phyloP scores from a whole-genome alignment of 106 monocot genomes.

The Acorus calamus region DNA sequence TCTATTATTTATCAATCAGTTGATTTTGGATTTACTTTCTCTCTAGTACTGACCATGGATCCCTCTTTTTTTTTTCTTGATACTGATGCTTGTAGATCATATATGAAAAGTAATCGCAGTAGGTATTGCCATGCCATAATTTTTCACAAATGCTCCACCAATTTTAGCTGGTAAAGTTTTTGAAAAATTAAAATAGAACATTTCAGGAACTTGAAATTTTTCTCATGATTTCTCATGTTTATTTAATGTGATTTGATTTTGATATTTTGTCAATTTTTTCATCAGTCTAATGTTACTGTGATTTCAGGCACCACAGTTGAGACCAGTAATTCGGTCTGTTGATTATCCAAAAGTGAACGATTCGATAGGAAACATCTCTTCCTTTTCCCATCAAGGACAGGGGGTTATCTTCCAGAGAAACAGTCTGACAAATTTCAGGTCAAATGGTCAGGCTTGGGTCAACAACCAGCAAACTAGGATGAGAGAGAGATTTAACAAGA shows the following conservation, averaged over 20 bases:
- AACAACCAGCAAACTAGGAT: conserved; percentile 1
- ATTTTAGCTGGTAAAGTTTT: background rate
- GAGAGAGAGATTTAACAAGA: conserved; percentile 14
- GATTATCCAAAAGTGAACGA: conserved; percentile 6
- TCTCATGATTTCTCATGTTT: too few relatives aligned
- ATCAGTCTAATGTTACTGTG: background rate
- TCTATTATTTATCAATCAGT: too few relatives aligned
- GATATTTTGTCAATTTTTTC: too few relatives aligned
- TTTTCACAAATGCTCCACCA: background rate
- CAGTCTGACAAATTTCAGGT: background rate
- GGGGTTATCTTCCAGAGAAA: conserved; percentile 5
- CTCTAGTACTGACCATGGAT: too few relatives aligned
- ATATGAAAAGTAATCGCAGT: background rate
- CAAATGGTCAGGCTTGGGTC: background rate
- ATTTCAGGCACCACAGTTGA: conserved; percentile 12
- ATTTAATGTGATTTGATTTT: too few relatives aligned
- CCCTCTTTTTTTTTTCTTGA: too few relatives aligned
- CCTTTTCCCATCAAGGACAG: conserved; percentile 8
- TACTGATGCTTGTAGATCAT: too few relatives aligned
- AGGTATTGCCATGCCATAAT: background rate
- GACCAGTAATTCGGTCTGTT: conserved; percentile 4
- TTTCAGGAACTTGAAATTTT: too few relatives aligned
- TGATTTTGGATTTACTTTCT: too few relatives aligned
- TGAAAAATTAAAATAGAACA: background rate
- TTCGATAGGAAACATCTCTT: conserved; percentile 9